Evolutionary conservation across 208 protist genomes (phyloP).

Genomic region (Acanthamoeba castellanii): DNA sequence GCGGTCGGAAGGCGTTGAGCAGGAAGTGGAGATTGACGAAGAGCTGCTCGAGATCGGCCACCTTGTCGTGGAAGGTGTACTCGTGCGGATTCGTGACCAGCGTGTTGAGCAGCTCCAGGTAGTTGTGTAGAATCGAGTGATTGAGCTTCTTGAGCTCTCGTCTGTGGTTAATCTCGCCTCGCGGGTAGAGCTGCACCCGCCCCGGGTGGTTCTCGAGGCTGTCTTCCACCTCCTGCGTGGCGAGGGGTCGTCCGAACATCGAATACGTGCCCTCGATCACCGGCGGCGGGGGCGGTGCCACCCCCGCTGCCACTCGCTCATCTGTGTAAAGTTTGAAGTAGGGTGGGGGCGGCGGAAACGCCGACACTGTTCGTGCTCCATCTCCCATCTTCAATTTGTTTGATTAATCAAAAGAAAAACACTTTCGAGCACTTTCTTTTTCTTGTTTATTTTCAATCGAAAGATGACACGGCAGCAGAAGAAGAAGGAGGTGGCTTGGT

Average conservation of each 20-base stretch:
- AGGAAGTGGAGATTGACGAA: slow-evolving; percentile 85
- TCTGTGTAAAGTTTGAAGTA: slow-evolving; percentile 83
- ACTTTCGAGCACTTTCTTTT: neutral
- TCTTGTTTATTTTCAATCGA: neutral
- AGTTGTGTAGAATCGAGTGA: slow-evolving; percentile 84
- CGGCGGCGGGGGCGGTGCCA: slow-evolving; percentile 72
- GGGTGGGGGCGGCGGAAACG: slow-evolving; percentile 80
- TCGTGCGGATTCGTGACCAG: slow-evolving; percentile 80
- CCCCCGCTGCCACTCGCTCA: neutral
- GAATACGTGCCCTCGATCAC: slow-evolving; percentile 69
- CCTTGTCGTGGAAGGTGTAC: slow-evolving; percentile 77
- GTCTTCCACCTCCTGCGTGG: slow-evolving; percentile 66
- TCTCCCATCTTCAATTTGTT: slow-evolving; percentile 36
- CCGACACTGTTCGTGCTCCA: slow-evolving; percentile 75
- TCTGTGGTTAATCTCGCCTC: slow-evolving; percentile 79
- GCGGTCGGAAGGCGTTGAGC: slow-evolving; percentile 84
- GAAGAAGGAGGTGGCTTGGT: neutral
- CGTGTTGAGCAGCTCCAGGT: slow-evolving; percentile 81
- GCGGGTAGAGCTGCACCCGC: slow-evolving; percentile 73
- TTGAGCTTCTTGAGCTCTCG: slow-evolving; percentile 85
- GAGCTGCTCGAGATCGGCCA: slow-evolving; percentile 80
- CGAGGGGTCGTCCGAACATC: slow-evolving; percentile 47
- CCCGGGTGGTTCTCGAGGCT: slow-evolving; percentile 63
- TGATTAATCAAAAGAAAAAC: neutral
- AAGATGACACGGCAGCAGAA: neutral